A percentile compares a stretch with the other conserved stretches of the same genome.
Conservation (phyloP, 192 early-diverging fungal species). For the Coemansia sp. region DNA sequence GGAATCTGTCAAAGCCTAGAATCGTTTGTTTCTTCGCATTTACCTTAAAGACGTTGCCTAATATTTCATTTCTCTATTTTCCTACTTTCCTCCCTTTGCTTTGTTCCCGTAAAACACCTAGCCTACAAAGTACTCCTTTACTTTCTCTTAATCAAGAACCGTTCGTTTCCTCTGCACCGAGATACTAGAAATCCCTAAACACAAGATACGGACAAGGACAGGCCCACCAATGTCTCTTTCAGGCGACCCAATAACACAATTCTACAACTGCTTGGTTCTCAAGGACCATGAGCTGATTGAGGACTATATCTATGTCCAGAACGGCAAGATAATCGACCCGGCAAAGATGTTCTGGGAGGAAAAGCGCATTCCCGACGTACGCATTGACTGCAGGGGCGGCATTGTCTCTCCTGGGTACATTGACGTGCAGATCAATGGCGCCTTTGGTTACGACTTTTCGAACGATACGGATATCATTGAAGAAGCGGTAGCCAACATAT, state of each 20-base stretch:
- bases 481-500: slow-evolving; percentile 64
- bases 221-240: slow-evolving; percentile 6
- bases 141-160: no score
- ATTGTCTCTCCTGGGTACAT: slow-evolving; percentile 79
- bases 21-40: no score
- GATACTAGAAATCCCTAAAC: no score
- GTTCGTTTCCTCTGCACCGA: no score
- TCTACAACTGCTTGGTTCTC: slow-evolving; percentile 74
- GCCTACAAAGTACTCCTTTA: no score
- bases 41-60: no score
- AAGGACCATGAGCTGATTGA: slow-evolving; percentile 73
- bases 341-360: slow-evolving; percentile 68
- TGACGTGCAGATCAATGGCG: slow-evolving; percentile 82
- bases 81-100: no score
- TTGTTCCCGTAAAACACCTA: no score
- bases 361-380: slow-evolving; percentile 62
- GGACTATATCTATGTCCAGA: slow-evolving; percentile 71
- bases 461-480: slow-evolving; percentile 62
- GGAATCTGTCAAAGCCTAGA: no score
- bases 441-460: slow-evolving; percentile 78
- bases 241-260: slow-evolving; percentile 58
- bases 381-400: slow-evolving; percentile 70
- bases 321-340: slow-evolving; percentile 77
- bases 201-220: background rate
- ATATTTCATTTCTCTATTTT: no score